Evolutionary conservation across 2,329 filamentous ascomycete genomes (phyloP).

Genomic region (Ceratocystiopsis brevicomis): DNA sequence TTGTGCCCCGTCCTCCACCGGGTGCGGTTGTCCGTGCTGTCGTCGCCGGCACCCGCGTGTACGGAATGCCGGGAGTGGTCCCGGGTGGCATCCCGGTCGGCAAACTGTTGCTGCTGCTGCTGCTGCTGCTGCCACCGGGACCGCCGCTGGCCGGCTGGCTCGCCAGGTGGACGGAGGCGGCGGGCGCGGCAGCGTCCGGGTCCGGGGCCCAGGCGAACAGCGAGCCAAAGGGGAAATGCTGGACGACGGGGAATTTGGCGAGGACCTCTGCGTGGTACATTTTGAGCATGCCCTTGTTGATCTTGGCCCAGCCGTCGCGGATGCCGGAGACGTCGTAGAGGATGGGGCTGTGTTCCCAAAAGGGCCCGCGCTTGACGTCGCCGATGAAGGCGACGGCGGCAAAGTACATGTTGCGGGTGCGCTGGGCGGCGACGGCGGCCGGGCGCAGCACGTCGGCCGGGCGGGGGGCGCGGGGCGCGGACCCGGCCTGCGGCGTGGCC

Average conservation of each 20-base stretch:
- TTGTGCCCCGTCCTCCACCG: neutral
- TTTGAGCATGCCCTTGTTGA: constrained; percentile 98
- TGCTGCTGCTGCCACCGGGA: too few species aligned
- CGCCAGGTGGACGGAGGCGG: constrained; percentile 35
- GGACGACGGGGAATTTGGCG: constrained; percentile 94
- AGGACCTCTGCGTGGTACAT: constrained; percentile 98
- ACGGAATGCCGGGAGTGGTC: constrained; percentile 15
- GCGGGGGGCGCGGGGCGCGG: constrained; percentile 49
- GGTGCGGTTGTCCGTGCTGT: neutral
- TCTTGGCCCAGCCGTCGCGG: constrained; percentile 88
- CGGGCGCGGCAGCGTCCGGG: constrained; percentile 33
- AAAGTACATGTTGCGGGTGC: constrained; percentile 70
- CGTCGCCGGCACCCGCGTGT: constrained; percentile 15
- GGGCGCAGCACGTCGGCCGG: constrained; percentile 50
- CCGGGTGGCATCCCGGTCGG: neutral
- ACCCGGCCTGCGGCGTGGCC: constrained; percentile 60
- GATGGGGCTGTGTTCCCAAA: constrained; percentile 93
- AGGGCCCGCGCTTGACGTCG: constrained; percentile 88
- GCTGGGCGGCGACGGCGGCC: constrained; percentile 44
- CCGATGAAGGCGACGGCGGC: constrained; percentile 92
- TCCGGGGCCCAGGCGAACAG: constrained; percentile 62
- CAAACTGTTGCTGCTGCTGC: too few species aligned
- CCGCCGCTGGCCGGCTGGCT: constrained; percentile 30
- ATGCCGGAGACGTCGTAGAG: constrained; percentile 89
- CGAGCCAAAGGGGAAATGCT: constrained; percentile 75